A percentile compares a stretch with the other conserved stretches of the same genome.
Evolutionary conservation across 768 basidiomycete species (phyloP).

Genomic region (Rhizopogon vinicolor): DNA sequence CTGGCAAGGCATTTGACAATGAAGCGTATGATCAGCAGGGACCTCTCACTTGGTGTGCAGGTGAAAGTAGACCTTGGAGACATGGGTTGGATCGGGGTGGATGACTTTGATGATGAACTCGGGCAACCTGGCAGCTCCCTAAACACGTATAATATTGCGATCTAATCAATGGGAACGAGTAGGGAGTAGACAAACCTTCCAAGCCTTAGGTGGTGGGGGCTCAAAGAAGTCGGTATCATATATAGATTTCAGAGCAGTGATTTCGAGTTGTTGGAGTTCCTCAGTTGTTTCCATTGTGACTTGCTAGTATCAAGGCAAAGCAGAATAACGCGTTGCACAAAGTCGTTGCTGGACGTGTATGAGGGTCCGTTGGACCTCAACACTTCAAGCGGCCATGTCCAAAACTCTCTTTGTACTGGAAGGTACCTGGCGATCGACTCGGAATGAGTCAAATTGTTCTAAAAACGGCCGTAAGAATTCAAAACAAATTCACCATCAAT

Average conservation of each 20-base stretch:
- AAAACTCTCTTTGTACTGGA: constrained; percentile 8
- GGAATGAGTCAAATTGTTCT: neutral
- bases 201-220: constrained; percentile 70
- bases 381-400: constrained; percentile 71
- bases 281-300: constrained; percentile 64
- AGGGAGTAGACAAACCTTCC: constrained; percentile 55
- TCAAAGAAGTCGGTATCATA: constrained; percentile 76
- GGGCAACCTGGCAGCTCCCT: constrained; percentile 67
- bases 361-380: constrained; percentile 67
- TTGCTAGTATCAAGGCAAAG: constrained; percentile 3
- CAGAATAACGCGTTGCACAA: constrained; percentile 23
- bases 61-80: constrained; percentile 56
- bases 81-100: constrained; percentile 56
- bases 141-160: constrained; percentile 1
- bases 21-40: neutral
- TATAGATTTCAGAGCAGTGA: constrained; percentile 75
- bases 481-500: neutral
- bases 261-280: constrained; percentile 66
- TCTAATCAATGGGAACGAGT: constrained; percentile 8
- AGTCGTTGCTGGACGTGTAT: constrained; percentile 48
- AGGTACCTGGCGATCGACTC: neutral
- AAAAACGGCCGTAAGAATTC: neutral
- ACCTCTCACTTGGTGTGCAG: constrained; percentile 62
- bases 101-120: constrained; percentile 74
- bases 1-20: constrained; percentile 28